Base-by-base conservation (phyloP, 805 yeast species). In the Barnettozyma siamensis region DNA sequence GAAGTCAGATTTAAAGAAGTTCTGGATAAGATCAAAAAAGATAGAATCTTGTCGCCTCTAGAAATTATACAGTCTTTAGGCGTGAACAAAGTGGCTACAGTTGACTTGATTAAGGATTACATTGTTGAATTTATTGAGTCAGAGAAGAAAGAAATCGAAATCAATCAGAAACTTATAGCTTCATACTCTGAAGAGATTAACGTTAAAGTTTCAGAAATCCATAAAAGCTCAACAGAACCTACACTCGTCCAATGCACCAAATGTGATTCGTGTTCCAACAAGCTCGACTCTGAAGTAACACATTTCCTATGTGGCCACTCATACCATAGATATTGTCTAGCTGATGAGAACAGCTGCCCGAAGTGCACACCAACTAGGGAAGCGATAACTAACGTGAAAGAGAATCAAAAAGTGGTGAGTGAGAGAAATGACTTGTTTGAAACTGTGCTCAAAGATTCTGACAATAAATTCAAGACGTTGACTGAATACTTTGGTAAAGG, bases 401-500 rank as follows among this genome's bases (percentile, higher is more conserved):
- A 66, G 15, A 75, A 76, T 7, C 91, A 86, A 53, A 73, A 73
- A 11, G 81, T 73, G 16, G 62, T 78, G 6, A 77, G 81, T 12
- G 80, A 78, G 12, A 69, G 87, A 31, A 66, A 73, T 31, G 88
- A 82, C 23, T 54, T 82, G 40, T 82, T 93, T 54, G 66, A 75
- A 39, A 66, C 71, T 27, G 70, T 81, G 5, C 60, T 93, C 43
- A 63, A 59, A 3, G 65, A 64, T 2, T 62, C 71, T 31, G 71
- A 62, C 5, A 86, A 83, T 50, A 73, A 85, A 48, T 82, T 89
- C 59, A 82, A 78, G 54, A 80, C 81, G 3, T 74, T 91, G 39
- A 74, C 83, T 44, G 94, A 87, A 41, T 89, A 82, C 58, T 74
- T 89, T 34, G 95, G 96, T 2, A 75, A 88, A 43, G 99, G 99